phyloP scores from a whole-genome alignment of 306 rosid species.

The Medicago arabica region DNA sequence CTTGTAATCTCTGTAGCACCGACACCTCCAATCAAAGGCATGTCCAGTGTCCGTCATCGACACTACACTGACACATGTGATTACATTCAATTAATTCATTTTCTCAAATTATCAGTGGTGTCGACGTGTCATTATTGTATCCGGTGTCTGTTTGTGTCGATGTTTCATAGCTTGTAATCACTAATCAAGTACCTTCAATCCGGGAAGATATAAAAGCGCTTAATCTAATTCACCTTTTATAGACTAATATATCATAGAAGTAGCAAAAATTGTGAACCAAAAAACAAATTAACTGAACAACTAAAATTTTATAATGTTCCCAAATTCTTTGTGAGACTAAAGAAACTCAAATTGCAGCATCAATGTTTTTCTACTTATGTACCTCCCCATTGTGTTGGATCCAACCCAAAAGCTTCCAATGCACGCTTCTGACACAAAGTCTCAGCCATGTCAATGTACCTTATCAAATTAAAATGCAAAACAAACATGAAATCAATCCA shows the following conservation, averaged over 20 bases:
- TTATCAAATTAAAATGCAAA: conserved; percentile 37
- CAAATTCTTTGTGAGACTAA: not conserved
- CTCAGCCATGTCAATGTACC: conserved; percentile 97
- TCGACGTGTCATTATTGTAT: no score
- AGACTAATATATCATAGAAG: not conserved
- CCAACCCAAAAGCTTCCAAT: conserved; percentile 77
- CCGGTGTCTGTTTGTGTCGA: no score
- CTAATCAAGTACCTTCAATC: no score
- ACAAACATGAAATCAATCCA: conserved; percentile 23
- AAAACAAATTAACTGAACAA: not conserved
- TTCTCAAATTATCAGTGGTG: no score
- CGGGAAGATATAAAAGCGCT: not conserved
- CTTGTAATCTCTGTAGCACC: no score
- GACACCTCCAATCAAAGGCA: no score
- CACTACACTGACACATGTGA: no score
- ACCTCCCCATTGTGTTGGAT: conserved; percentile 99
- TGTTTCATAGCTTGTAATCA: not conserved
- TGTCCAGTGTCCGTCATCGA: no score
- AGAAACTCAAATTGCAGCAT: conserved; percentile 23
- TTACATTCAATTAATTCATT: no score
- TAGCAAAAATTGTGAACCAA: not conserved
- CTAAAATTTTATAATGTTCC: not conserved
- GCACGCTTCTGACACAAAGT: conserved; percentile 88
- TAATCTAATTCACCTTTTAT: conserved; percentile 4
- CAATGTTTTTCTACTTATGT: conserved; percentile 1